Percentiles rank a stretch among this genome's conserved stretches.
phyloP scores from a whole-genome alignment of 768 basidiomycete genomes.

The Sarcodon aspratus region DNA sequence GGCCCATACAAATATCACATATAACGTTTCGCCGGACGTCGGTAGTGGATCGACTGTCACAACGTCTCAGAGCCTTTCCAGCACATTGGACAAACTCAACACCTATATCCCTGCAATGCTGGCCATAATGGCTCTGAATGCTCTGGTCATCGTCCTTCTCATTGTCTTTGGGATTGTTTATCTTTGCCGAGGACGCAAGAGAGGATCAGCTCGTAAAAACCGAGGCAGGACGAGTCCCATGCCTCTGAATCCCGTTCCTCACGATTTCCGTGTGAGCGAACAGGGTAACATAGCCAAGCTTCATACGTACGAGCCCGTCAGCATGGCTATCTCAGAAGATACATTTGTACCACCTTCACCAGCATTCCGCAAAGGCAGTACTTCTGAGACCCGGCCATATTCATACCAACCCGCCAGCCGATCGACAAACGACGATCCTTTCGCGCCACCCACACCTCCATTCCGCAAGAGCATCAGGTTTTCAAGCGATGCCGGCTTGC shows the following conservation, averaged over 20 bases:
- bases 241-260: conserved; percentile 33
- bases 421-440: conserved; percentile 29
- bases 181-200: conserved; percentile 35
- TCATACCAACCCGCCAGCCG: neutral
- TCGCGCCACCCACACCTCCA: conserved; percentile 45
- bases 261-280: conserved; percentile 8
- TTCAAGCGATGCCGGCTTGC: neutral
- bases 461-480: conserved; percentile 24
- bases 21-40: conserved; percentile 29
- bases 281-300: conserved; percentile 9
- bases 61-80: conserved; percentile 45
- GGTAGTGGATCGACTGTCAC: conserved; percentile 33
- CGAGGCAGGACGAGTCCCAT: conserved; percentile 44
- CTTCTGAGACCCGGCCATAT: neutral
- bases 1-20: conserved; percentile 58
- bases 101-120: conserved; percentile 64
- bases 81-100: conserved; percentile 51
- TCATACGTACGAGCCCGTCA: conserved; percentile 65
- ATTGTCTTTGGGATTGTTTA: conserved; percentile 39
- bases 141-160: conserved; percentile 52
- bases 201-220: conserved; percentile 19
- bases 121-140: conserved; percentile 68
- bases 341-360: conserved; percentile 24
- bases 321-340: conserved; percentile 33
- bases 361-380: conserved; percentile 13